phyloP scores from a whole-genome alignment of 495 filamentous ascomycete genomes.

The Apodospora peruviana region DNA sequence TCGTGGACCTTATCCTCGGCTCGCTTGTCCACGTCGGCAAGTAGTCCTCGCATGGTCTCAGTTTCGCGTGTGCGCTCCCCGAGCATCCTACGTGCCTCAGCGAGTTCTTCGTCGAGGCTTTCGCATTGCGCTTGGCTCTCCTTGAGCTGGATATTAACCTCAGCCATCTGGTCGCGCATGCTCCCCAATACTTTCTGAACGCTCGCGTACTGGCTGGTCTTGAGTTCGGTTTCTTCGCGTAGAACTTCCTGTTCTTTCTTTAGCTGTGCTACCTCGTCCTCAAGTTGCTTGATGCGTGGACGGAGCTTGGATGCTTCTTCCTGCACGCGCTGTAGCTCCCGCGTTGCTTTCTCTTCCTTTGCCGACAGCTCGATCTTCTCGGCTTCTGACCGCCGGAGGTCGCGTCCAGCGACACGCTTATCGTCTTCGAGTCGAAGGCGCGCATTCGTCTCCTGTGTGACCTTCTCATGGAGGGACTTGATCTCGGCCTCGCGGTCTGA shows the following conservation, averaged over 20 bases:
- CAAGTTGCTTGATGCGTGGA: slow-evolving; percentile 59
- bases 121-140: slow-evolving; percentile 78
- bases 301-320: slow-evolving; percentile 63
- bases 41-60: slow-evolving; percentile 87
- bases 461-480: slow-evolving; percentile 65
- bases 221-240: slow-evolving; percentile 76
- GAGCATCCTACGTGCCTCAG: slow-evolving; percentile 82
- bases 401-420: slow-evolving; percentile 61
- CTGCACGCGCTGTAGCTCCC: slow-evolving; percentile 63
- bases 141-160: slow-evolving; percentile 89
- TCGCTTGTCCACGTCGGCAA: slow-evolving; percentile 80
- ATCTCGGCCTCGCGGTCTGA: slow-evolving; percentile 73
- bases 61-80: slow-evolving; percentile 87
- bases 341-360: slow-evolving; percentile 57
- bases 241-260: slow-evolving; percentile 59
- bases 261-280: slow-evolving; percentile 62
- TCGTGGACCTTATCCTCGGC: slow-evolving; percentile 76
- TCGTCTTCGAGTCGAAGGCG: slow-evolving; percentile 72
- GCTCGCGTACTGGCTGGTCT: slow-evolving; percentile 75
- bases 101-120: slow-evolving; percentile 87
- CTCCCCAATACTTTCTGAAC: slow-evolving; percentile 81
- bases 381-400: slow-evolving; percentile 66
- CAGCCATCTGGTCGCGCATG: slow-evolving; percentile 86
- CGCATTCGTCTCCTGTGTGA: slow-evolving; percentile 66
- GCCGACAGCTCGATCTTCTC: slow-evolving; percentile 74